Evolutionary conservation across 129 eudicot genomes (phyloP).

Genomic region (Scalesia atractyloides): DNA sequence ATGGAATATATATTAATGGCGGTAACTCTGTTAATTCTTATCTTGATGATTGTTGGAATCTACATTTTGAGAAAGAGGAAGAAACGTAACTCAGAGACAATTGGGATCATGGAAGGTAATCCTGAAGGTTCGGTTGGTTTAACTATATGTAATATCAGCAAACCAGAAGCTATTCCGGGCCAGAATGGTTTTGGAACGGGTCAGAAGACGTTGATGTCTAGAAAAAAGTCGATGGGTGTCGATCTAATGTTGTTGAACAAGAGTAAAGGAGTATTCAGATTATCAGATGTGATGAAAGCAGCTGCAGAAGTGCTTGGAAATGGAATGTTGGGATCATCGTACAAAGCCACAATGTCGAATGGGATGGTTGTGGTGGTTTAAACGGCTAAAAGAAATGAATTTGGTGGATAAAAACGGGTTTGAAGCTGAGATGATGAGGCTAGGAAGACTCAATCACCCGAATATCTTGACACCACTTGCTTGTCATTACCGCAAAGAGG

Average conservation of each 20-base stretch:
- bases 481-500: slow-evolving; percentile 67
- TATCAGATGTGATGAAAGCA: slow-evolving; percentile 77
- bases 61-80: slow-evolving; percentile 27
- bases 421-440: slow-evolving; percentile 58
- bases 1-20: slow-evolving; percentile 37
- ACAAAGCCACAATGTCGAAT: slow-evolving; percentile 63
- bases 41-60: slow-evolving; percentile 48
- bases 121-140: slow-evolving; percentile 45
- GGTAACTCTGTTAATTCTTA: slow-evolving; percentile 32
- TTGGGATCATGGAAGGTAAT: slow-evolving; percentile 30
- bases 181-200: slow-evolving; percentile 37
- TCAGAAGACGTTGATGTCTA: slow-evolving; percentile 32
- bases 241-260: slow-evolving; percentile 64
- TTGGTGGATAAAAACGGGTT: slow-evolving; percentile 56
- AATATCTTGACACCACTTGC: slow-evolving; percentile 78
- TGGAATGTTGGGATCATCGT: slow-evolving; percentile 69
- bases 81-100: slow-evolving; percentile 10
- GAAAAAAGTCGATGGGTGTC: slow-evolving; percentile 32
- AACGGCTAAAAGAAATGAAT: slow-evolving; percentile 59
- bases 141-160: slow-evolving; percentile 29
- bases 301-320: slow-evolving; percentile 80
- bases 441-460: slow-evolving; percentile 54
- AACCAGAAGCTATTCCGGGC: slow-evolving; percentile 20
- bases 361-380: slow-evolving; percentile 71
- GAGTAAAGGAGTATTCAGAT: slow-evolving; percentile 55